Evolutionary conservation across 768 basidiomycete genomes (phyloP), one percentile per base, ranked within the genome.

Genomic region (Russula sp.): DNA sequence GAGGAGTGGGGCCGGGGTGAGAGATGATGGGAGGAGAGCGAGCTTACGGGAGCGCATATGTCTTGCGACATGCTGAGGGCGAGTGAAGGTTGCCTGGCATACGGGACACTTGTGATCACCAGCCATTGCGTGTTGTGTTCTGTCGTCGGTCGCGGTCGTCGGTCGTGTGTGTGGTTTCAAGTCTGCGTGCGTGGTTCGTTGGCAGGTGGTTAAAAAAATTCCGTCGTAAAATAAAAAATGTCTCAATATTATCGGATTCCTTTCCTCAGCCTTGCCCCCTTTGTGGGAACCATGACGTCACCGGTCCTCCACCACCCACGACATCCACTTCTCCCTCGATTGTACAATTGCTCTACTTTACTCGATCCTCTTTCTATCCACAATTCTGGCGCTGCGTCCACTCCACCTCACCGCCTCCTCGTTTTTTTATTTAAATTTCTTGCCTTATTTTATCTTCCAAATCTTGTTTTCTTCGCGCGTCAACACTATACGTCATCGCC

Each of bases 31-130:
- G 57, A 20, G 47, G 49, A 64, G 65, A 48, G 60, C 41, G 60
- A 50, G 85, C 89, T 75, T 76, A 92, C 89, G 90, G 67, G 89
- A 91, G 73, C 90, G 84, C 90, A 93, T 92, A 74, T 92, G 91
- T 53, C 90, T 77, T 0, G 89, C 88, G 50, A 93, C 91, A 83
- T 93, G 90, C 69, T 93, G 90, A 34, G 90, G 90, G 56, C 90
- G 81, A 25, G 91, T 93, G 67, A 93, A 93, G 0, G 90, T 91
- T 0, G 91, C 87, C 65, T 87, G 83, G 72, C 90, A 93, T 13
- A 93, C 90, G 18, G 90, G 85, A 71, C 91, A 93, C 73, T 87
- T 88, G 80, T 90, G 87, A 75, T 90, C 88, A 41, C 88, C 88
- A 63, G 81, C 88, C 88, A 90, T 90, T 34, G 59, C 67, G 29